A percentile compares a stretch with the other conserved stretches of the same genome.
Evolutionary conservation across 2,329 filamentous ascomycete species (phyloP).

Genomic region (Nigrospora osmanthi): DNA sequence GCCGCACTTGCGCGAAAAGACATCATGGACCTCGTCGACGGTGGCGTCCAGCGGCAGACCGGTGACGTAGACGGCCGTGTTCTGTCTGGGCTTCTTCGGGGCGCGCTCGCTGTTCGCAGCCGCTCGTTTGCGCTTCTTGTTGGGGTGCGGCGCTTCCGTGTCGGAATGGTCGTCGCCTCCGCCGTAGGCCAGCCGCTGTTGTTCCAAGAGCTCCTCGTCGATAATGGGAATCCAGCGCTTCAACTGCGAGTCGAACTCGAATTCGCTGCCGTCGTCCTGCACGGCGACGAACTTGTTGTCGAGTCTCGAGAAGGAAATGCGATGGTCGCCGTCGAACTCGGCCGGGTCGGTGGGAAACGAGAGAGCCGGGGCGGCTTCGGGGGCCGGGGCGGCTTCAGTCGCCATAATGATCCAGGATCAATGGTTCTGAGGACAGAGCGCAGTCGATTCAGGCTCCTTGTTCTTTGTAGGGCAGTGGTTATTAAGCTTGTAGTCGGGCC

Average conservation of each 20-base stretch:
- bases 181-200: conserved; percentile 22
- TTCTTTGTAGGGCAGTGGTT: no score
- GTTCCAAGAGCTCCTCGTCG: conserved; percentile 31
- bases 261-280: conserved; percentile 76
- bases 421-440: no score
- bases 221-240: conserved; percentile 66
- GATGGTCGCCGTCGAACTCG: conserved; percentile 69
- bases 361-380: conserved; percentile 12
- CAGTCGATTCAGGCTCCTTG: no score
- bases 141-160: conserved; percentile 20
- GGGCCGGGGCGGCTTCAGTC: not conserved
- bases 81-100: conserved; percentile 51
- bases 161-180: conserved; percentile 20
- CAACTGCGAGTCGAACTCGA: conserved; percentile 65
- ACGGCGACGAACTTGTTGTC: conserved; percentile 79
- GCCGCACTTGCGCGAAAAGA: conserved; percentile 78
- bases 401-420: no score
- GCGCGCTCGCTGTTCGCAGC: conserved; percentile 17
- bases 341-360: conserved; percentile 51
- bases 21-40: conserved; percentile 69
- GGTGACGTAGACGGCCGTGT: conserved; percentile 89
- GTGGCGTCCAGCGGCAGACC: conserved; percentile 76
- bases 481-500: no score
- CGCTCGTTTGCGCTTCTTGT: conserved; percentile 31
- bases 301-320: conserved; percentile 80